Evolutionary conservation across 352 stramenopile species (phyloP).

Genomic region (Phytopythium ostracodes): DNA sequence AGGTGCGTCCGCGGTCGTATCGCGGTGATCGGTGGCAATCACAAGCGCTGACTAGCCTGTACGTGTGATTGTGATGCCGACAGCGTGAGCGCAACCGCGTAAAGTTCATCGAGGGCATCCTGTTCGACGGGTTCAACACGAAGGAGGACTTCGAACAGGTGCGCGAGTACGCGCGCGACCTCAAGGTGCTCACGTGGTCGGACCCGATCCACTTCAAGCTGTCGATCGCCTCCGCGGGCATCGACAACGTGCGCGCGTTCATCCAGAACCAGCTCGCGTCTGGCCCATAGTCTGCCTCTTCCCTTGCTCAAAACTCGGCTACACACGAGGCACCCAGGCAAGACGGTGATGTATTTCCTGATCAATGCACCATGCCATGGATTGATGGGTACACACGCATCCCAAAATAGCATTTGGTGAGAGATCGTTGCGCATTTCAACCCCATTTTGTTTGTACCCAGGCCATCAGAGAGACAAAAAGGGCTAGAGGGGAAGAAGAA

Average conservation of each 20-base stretch:
- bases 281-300: slow-evolving; percentile 11
- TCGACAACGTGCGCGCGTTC: slow-evolving; percentile 66
- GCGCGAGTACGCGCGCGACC: slow-evolving; percentile 50
- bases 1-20: slow-evolving; percentile 28
- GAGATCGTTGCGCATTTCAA: too few relatives aligned
- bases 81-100: slow-evolving; percentile 85
- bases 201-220: slow-evolving; percentile 82
- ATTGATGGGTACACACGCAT: too few relatives aligned
- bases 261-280: slow-evolving; percentile 60
- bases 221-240: slow-evolving; percentile 49
- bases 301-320: neutral
- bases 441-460: too few relatives aligned
- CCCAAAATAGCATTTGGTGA: too few relatives aligned
- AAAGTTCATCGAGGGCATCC: slow-evolving; percentile 71
- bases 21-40: too few relatives aligned
- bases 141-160: slow-evolving; percentile 86
- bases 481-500: too few relatives aligned
- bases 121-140: slow-evolving; percentile 85
- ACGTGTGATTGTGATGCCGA: neutral
- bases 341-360: too few relatives aligned
- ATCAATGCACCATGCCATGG: too few relatives aligned
- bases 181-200: slow-evolving; percentile 79
- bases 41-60: neutral
- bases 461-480: too few relatives aligned
- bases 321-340: too few relatives aligned